Evolutionary conservation across 2,329 filamentous ascomycete genomes (phyloP).

Genomic region (Zasmidium angulare): DNA sequence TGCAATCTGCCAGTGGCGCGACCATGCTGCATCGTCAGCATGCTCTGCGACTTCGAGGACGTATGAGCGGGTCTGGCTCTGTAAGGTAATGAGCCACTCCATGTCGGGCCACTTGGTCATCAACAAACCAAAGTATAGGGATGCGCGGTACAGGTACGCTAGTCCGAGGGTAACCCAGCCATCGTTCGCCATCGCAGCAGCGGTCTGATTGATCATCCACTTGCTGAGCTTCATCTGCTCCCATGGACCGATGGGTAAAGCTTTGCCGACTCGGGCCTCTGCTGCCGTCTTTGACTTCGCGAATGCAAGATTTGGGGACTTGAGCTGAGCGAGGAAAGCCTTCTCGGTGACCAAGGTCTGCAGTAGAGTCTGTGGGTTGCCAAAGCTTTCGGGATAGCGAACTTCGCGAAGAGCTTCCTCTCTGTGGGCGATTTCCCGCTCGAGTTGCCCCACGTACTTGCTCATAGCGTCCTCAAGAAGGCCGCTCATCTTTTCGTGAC

Average conservation of each 20-base stretch:
- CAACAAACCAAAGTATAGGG: not conserved
- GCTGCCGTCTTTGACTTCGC: not conserved
- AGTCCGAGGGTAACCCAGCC: constrained; percentile 1
- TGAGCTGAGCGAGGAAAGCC: not conserved
- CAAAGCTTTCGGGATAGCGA: not conserved
- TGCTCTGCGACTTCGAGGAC: constrained; percentile 1
- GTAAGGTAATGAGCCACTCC: constrained; percentile 2
- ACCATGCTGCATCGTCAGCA: not conserved
- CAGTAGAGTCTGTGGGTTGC: not conserved
- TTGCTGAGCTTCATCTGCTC: not conserved
- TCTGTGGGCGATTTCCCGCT: not conserved
- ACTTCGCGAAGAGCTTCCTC: not conserved
- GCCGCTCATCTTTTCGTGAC: not conserved
- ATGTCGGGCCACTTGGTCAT: not conserved
- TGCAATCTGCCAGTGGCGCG: not conserved
- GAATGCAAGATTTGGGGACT: not conserved
- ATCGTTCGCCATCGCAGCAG: constrained; percentile 1
- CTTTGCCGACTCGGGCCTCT: not conserved
- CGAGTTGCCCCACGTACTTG: not conserved
- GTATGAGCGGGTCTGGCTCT: not conserved
- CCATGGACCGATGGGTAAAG: not conserved
- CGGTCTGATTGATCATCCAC: not conserved
- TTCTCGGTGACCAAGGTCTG: not conserved
- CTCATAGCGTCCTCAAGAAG: not conserved
- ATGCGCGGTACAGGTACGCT: constrained; percentile 4